A percentile compares a stretch with the other conserved stretches of the same genome.
Evolutionary conservation across 345 rosid genomes (phyloP).

Genomic region (Turritis glabra): DNA sequence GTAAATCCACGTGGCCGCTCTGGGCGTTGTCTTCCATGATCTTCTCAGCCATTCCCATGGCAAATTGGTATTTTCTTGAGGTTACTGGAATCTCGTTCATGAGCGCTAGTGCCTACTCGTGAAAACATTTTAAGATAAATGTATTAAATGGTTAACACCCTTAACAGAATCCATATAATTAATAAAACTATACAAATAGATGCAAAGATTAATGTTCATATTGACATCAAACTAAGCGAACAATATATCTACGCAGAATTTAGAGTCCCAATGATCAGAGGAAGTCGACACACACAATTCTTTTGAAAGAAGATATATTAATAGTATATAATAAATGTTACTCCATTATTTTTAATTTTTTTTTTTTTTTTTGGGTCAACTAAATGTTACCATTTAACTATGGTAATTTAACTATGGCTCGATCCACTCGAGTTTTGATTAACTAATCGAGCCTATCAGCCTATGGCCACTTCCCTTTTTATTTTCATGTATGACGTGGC

Average conservation of each 20-base stretch:
- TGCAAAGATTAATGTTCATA: background rate
- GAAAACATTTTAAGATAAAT: slow-evolving; percentile 1
- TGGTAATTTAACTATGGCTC: background rate
- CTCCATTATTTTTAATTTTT: too few relatives aligned
- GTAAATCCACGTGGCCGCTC: slow-evolving; percentile 48
- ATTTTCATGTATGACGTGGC: slow-evolving; percentile 23
- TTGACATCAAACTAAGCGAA: background rate
- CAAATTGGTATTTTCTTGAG: slow-evolving; percentile 71
- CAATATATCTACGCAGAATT: background rate
- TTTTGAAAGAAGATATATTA: background rate
- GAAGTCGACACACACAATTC: background rate
- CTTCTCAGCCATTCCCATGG: slow-evolving; percentile 75
- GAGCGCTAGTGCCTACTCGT: slow-evolving; percentile 53
- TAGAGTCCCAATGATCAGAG: background rate
- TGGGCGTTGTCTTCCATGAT: slow-evolving; percentile 72
- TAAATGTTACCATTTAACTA: too few relatives aligned
- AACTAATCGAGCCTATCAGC: background rate
- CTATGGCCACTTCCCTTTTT: background rate
- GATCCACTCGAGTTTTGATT: background rate
- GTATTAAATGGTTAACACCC: background rate
- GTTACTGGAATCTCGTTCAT: slow-evolving; percentile 67
- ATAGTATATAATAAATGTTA: background rate
- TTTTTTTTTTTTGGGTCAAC: too few relatives aligned
- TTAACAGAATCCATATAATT: background rate
- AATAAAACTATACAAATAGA: background rate